Conservation (phyloP, 345 rosid genomes). For the Firmiana major region DNA sequence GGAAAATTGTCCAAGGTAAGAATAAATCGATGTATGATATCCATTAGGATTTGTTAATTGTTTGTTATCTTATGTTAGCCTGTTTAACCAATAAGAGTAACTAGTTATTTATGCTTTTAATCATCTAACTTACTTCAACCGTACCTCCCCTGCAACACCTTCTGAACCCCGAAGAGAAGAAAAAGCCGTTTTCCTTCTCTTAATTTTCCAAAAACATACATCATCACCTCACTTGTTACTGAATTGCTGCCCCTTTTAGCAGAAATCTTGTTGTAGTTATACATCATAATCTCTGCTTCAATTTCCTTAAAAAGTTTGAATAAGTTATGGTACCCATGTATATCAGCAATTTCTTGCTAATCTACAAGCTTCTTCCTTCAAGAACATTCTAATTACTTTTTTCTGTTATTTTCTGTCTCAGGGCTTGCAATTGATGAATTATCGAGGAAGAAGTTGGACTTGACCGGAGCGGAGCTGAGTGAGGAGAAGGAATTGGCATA, state of each 20-base stretch:
- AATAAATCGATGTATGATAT: background rate
- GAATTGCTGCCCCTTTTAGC: background rate
- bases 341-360: background rate
- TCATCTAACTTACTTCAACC: background rate
- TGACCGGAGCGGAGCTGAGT: constrained; percentile 73
- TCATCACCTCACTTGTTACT: no score
- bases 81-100: background rate
- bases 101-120: background rate
- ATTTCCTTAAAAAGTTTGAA: background rate
- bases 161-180: background rate
- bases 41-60: background rate
- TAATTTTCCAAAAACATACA: background rate
- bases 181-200: background rate
- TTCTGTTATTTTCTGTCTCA: constrained; percentile 17
- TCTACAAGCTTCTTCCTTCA: background rate
- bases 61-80: background rate
- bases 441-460: constrained; percentile 95
- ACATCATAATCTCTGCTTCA: background rate
- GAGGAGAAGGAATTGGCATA: constrained; percentile 98
- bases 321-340: background rate
- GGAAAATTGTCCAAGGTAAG: constrained; percentile 91
- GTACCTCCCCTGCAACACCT: background rate
- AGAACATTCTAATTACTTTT: background rate
- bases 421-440: constrained; percentile 81
- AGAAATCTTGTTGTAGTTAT: background rate